These are phyloP conservation scores for Teunomyces kruisii DNA, from an alignment of 805 yeast species.

Conservation along the genomic window DNA sequence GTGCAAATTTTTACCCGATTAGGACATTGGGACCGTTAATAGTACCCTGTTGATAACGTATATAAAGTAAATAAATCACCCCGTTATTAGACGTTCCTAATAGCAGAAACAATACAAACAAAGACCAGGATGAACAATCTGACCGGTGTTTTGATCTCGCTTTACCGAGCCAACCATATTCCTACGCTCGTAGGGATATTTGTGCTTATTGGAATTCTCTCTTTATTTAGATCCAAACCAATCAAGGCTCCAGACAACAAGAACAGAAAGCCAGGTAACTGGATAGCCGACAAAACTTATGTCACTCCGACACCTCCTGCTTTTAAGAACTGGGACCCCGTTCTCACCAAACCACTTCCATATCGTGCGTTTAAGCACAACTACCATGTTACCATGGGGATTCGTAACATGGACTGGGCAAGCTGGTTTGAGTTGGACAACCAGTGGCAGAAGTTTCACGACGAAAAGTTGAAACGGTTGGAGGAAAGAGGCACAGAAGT, in stretches of 20 bases:
- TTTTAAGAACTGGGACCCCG: slow-evolving; percentile 49
- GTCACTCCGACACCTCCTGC: slow-evolving; percentile 50
- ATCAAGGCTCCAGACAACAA: slow-evolving; percentile 28
- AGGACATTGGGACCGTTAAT: slow-evolving; percentile 6
- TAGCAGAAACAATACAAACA: not conserved
- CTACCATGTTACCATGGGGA: slow-evolving; percentile 69
- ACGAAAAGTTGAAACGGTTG: slow-evolving; percentile 51
- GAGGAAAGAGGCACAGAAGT: slow-evolving; percentile 45
- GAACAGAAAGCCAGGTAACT: slow-evolving; percentile 46
- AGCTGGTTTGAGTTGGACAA: slow-evolving; percentile 69
- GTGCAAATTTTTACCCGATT: slow-evolving; percentile 11
- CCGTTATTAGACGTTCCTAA: too few species aligned
- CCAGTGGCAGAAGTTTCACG: slow-evolving; percentile 59
- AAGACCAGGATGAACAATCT: not conserved
- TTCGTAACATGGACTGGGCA: slow-evolving; percentile 58
- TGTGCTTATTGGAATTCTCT: not conserved
- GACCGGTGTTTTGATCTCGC: not conserved
- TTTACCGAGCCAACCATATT: not conserved
- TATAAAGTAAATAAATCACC: not conserved
- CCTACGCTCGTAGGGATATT: not conserved
- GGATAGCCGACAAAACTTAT: slow-evolving; percentile 54
- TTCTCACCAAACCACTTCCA: slow-evolving; percentile 54
- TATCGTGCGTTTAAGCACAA: slow-evolving; percentile 67
- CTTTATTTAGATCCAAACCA: not conserved
- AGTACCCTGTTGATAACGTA: not conserved